These are phyloP conservation scores for Backusella tuberculispora DNA, from an alignment of 192 early-diverging fungal species.

Conservation along the genomic window DNA sequence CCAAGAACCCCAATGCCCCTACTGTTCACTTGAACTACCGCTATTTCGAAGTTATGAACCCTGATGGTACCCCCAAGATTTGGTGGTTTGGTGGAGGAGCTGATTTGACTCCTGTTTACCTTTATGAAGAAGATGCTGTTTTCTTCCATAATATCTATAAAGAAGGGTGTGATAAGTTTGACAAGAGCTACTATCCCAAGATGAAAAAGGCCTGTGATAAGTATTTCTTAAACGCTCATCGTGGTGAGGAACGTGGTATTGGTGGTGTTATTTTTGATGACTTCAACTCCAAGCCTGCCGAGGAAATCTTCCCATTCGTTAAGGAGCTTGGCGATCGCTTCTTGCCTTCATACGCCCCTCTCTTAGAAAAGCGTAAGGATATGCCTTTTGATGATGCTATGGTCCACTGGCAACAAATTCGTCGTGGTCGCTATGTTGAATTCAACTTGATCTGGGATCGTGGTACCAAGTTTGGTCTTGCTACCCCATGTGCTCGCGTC, in stretches of 20 bases:
- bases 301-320: conserved; percentile 84
- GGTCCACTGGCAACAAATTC: conserved; percentile 92
- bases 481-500: conserved; percentile 93
- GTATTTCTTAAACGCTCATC: conserved; percentile 89
- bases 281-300: conserved; percentile 66
- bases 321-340: conserved; percentile 78
- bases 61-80: conserved; percentile 62
- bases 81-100: conserved; percentile 98
- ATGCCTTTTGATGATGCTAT: conserved; percentile 72
- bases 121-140: conserved; percentile 88
- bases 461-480: conserved; percentile 91
- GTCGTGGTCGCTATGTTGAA: conserved; percentile 95
- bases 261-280: conserved; percentile 99
- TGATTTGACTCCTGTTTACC: conserved; percentile 91
- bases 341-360: conserved; percentile 84
- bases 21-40: conserved; percentile 97
- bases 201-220: conserved; percentile 97
- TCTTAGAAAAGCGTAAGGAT: conserved; percentile 76
- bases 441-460: conserved; percentile 97
- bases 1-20: conserved; percentile 91
- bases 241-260: conserved; percentile 89
- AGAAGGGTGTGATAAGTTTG: conserved; percentile 88
- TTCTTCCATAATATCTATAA: conserved; percentile 94
- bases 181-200: conserved; percentile 75
- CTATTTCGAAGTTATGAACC: conserved; percentile 88